Base-by-base conservation (phyloP, 2,329 filamentous ascomycete genomes). In the Trichoderma aggressivum region DNA sequence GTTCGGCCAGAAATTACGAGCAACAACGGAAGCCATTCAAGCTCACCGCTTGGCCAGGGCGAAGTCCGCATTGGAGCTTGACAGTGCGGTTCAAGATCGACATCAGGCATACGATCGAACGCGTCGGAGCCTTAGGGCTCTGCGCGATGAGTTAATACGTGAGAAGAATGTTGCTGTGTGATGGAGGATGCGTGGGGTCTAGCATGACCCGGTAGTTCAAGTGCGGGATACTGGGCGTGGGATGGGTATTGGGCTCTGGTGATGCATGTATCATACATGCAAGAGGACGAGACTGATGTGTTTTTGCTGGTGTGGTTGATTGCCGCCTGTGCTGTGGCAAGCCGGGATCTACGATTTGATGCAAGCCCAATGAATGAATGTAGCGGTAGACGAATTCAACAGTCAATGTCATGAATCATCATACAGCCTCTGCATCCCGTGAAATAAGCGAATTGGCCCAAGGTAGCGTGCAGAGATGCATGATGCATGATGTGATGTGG, bases 61-160 rank as follows among this genome's bases (percentile, higher is more conserved):
- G 18, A 39, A 68, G 30, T 30, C 53, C 1, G 68, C 74, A 10
- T 39, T 26, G 5, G 70, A 69, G 24, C 18, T 77, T 16, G 69
- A 74, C 21, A 72, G 75, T 16, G 66, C 63, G 3, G 8, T 62
- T 34, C 68, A 70, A 14, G 59, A 59, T 24, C 76, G 77, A 10
- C 73, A 32, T 16, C 36, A 71, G 30, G 14, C 74, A 5, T 78
- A 75, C 64, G 56, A 73, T 32, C 67, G 65, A 64, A 77, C 73
- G 2, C 75, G 71, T 0, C 72, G 72, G 1, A 75, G 66, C n/a
- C 55, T 79, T n/a, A 74, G 74, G 21, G 73, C 72, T 26, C 61
- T 78, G 7, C 75, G 77, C 10, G 70, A 71, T 10, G 71, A 62
- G 18, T 14, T 63, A 1, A 43, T n/a, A 0, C 7, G 39, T 0